Percentiles rank a stretch among this genome's conserved stretches.
These are phyloP conservation scores for Caloboletus inedulis DNA, from an alignment of 1,284 basidiomycete genomes.

Conservation along the genomic window DNA sequence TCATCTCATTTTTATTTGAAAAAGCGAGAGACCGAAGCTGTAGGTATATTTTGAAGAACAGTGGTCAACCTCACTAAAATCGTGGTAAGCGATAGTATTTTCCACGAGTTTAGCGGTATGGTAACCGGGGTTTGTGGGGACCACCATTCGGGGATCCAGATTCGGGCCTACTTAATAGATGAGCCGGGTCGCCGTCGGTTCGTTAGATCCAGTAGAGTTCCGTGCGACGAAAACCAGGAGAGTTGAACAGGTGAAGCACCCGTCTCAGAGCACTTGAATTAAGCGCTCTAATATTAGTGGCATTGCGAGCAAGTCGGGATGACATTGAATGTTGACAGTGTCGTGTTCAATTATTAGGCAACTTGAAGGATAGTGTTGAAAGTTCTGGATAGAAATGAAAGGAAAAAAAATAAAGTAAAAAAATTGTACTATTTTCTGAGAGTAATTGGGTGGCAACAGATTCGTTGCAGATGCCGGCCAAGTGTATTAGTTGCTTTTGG, in stretches of 20 bases:
- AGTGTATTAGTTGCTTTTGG: not conserved
- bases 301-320: no score
- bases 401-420: no score
- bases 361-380: not conserved
- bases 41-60: no score
- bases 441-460: not conserved
- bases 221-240: not conserved
- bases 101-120: not conserved
- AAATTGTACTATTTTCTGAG: not conserved
- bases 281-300: no score
- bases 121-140: not conserved
- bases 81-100: no score
- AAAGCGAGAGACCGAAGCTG: no score
- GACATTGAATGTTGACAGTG: not conserved
- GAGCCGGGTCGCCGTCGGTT: not conserved
- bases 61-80: no score
- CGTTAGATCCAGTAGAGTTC: not conserved
- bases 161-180: no score
- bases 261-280: no score
- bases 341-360: not conserved
- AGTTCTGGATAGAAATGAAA: not conserved
- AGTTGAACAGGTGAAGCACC: no score
- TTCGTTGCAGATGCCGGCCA: not conserved
- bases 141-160: not conserved
- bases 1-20: no score